A percentile compares a stretch with the other conserved stretches of the same genome.
phyloP scores from a whole-genome alignment of 2,329 filamentous ascomycete species.

The Aspergillus sp. region DNA sequence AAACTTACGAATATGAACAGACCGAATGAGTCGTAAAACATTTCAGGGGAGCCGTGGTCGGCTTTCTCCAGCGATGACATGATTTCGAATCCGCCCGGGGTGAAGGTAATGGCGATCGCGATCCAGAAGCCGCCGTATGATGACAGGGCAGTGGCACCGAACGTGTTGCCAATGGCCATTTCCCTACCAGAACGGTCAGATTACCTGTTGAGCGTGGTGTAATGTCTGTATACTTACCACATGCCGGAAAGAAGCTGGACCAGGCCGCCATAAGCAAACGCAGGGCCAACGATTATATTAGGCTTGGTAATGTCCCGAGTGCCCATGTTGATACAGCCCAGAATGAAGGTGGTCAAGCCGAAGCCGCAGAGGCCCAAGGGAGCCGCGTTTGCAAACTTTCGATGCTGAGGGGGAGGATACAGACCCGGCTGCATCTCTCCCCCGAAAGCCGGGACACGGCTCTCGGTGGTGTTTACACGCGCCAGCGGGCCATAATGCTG shows the following conservation, averaged over 20 bases:
- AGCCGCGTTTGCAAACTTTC: slow-evolving; percentile 65
- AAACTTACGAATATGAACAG: slow-evolving; percentile 55
- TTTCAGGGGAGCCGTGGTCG: slow-evolving; percentile 25
- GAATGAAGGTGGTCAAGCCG: slow-evolving; percentile 66
- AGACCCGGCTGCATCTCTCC: slow-evolving; percentile 60
- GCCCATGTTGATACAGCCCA: slow-evolving; percentile 62
- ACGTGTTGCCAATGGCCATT: slow-evolving; percentile 70
- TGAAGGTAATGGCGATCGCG: slow-evolving; percentile 59
- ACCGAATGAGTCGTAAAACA: slow-evolving; percentile 51
- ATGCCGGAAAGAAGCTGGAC: slow-evolving; percentile 70
- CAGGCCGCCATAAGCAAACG: slow-evolving; percentile 62
- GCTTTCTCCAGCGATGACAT: slow-evolving; percentile 34
- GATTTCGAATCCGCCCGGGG: slow-evolving; percentile 54
- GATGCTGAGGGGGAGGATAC: slow-evolving; percentile 48
- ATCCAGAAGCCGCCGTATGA: slow-evolving; percentile 78
- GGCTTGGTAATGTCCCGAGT: slow-evolving; percentile 49
- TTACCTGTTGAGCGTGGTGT: not conserved
- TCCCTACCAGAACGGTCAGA: slow-evolving; percentile 45
- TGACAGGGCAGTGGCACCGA: slow-evolving; percentile 65
- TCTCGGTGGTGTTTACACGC: slow-evolving; percentile 29
- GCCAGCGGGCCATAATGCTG: slow-evolving; percentile 34
- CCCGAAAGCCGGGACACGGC: slow-evolving; percentile 49
- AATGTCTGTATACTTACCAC: slow-evolving; percentile 49
- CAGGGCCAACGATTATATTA: slow-evolving; percentile 57
- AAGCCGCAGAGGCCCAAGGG: slow-evolving; percentile 65